Conservation (phyloP, 2,329 filamentous ascomycete genomes). For the Aspergillus fumigatus region DNA sequence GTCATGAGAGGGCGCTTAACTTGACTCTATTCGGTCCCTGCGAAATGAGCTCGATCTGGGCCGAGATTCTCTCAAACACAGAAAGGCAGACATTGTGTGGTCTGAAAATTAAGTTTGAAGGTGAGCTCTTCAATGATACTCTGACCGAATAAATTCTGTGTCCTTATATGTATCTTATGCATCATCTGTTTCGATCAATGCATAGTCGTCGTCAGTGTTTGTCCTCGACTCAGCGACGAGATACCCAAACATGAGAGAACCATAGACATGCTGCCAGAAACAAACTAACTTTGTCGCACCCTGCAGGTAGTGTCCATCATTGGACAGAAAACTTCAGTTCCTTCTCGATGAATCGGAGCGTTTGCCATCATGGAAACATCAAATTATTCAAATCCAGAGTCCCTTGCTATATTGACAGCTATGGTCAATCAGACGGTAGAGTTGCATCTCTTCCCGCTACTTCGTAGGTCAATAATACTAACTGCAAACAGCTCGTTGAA, state of each 20-base stretch:
- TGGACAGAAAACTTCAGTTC: neutral
- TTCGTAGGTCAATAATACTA: constrained; percentile 8
- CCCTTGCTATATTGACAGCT: constrained; percentile 32
- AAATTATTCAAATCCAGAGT: constrained; percentile 27
- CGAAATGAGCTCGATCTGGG: neutral
- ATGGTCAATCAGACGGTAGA: constrained; percentile 36
- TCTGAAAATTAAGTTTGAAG: neutral
- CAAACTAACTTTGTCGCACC: neutral
- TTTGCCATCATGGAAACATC: constrained; percentile 16
- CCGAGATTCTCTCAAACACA: neutral
- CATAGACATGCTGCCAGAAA: neutral
- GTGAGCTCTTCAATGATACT: neutral
- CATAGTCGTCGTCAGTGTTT: neutral
- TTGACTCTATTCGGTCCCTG: neutral
- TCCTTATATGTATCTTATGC: neutral
- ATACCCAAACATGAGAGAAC: neutral
- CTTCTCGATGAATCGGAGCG: neutral
- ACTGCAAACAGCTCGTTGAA: constrained; percentile 35
- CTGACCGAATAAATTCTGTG: neutral
- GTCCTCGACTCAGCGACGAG: neutral
- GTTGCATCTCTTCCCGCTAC: neutral
- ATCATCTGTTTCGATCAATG: neutral
- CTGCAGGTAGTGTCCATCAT: neutral
- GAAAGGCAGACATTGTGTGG: neutral
- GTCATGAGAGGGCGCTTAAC: constrained; percentile 4